Evolutionary conservation across 2,329 filamentous ascomycete genomes (phyloP).

Genomic region (Alternaria sp.): DNA sequence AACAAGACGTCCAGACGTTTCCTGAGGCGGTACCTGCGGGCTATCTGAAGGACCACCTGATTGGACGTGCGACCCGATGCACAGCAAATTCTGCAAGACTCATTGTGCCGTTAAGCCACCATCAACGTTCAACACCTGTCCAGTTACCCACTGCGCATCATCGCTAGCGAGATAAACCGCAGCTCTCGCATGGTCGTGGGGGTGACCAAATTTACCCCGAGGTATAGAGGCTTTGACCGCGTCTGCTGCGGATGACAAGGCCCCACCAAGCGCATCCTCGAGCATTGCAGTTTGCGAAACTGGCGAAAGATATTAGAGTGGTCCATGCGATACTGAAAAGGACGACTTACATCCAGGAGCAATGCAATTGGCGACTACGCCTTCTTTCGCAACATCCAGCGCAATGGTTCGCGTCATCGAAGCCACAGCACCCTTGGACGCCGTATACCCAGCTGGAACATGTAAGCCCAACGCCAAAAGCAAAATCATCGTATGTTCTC

Average conservation of each 20-base stretch:
- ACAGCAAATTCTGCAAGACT: neutral
- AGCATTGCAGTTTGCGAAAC: constrained; percentile 45
- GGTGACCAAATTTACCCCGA: constrained; percentile 30
- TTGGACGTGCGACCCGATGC: neutral
- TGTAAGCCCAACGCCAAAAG: neutral
- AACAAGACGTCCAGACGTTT: neutral
- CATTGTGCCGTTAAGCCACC: neutral
- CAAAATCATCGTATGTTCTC: neutral
- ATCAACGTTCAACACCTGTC: constrained; percentile 13
- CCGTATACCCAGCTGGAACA: constrained; percentile 50
- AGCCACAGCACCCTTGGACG: constrained; percentile 56
- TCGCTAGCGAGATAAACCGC: constrained; percentile 54
- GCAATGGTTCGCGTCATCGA: constrained; percentile 56
- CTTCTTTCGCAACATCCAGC: constrained; percentile 51
- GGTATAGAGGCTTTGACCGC: constrained; percentile 17
- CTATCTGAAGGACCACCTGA: too few relatives aligned
- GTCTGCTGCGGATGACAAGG: constrained; percentile 13
- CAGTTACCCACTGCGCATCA: constrained; percentile 53
- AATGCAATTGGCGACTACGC: constrained; percentile 39
- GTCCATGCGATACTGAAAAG: neutral
- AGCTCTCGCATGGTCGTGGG: constrained; percentile 33
- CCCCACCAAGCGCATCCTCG: constrained; percentile 18
- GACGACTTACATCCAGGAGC: constrained; percentile 11
- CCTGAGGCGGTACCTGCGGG: too few relatives aligned
- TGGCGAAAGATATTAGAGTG: constrained; percentile 9